Evolutionary conservation across 768 basidiomycete genomes (phyloP).

Genomic region (Lactarius evosmus): DNA sequence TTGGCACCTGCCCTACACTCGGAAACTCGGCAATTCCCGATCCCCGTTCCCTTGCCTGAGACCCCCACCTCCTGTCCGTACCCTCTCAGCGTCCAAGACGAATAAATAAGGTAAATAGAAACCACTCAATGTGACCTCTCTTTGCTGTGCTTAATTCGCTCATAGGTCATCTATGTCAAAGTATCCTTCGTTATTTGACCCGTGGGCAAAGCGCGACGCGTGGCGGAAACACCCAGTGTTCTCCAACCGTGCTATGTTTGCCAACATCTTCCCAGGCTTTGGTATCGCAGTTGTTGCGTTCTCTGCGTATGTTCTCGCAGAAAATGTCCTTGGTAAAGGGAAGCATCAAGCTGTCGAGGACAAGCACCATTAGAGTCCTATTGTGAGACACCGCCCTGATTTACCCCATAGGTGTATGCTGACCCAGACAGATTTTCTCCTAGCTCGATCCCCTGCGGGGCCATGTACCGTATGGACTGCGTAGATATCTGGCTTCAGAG

Average conservation of each 20-base stretch:
- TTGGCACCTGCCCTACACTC: conserved; percentile 58
- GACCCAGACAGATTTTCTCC: not conserved
- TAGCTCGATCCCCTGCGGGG: not conserved
- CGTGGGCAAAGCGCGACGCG: conserved; percentile 91
- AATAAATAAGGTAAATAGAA: not conserved
- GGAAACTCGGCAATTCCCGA: conserved; percentile 19
- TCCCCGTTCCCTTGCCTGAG: conserved; percentile 1
- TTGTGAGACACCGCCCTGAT: not conserved
- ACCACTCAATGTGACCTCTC: not conserved
- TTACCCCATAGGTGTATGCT: not conserved
- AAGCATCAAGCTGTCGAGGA: conserved; percentile 19
- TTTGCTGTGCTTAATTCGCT: not conserved
- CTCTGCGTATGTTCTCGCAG: conserved; percentile 83
- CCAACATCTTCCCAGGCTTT: conserved; percentile 90
- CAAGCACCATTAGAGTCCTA: conserved; percentile 20
- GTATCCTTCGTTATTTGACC: conserved; percentile 80
- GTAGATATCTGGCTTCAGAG: not conserved
- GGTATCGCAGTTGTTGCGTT: conserved; percentile 92
- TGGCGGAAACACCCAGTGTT: conserved; percentile 93
- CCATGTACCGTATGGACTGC: not conserved
- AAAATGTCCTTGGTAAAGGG: conserved; percentile 51
- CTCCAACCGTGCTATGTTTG: conserved; percentile 81
- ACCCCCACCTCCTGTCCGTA: not conserved
- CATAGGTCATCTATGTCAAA: conserved; percentile 23
- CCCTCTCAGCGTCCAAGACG: not conserved